phyloP scores from a whole-genome alignment of 2,329 filamentous ascomycete species.

The Aureobasidium zeae region DNA sequence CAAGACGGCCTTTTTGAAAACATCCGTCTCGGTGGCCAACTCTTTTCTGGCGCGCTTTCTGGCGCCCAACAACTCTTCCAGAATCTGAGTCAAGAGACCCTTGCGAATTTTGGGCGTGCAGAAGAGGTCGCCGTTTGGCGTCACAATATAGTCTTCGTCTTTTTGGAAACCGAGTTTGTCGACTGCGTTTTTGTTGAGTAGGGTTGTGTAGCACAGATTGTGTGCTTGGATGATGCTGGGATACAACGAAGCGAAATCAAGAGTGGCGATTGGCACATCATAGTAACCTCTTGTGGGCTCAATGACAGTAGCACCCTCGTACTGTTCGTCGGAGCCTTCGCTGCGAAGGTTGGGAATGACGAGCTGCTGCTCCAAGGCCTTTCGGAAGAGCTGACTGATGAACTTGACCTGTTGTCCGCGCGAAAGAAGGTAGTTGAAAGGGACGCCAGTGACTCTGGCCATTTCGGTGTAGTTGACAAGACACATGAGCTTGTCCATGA shows the following conservation, averaged over 20 bases:
- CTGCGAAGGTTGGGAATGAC: constrained; percentile 81
- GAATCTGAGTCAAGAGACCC: constrained; percentile 84
- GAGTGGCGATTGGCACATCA: constrained; percentile 85
- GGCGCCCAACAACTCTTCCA: constrained; percentile 84
- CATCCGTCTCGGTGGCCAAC: constrained; percentile 76
- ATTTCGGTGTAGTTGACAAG: constrained; percentile 99
- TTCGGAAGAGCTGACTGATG: constrained; percentile 92
- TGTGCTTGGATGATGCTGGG: constrained; percentile 98
- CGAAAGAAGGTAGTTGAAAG: constrained; percentile 87
- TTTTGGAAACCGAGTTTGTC: constrained; percentile 70
- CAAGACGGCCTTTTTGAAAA: constrained; percentile 94
- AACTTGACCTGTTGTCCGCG: constrained; percentile 97
- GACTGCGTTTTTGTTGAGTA: constrained; percentile 68
- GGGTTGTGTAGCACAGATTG: constrained; percentile 94
- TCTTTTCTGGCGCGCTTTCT: constrained; percentile 93
- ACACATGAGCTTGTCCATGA: constrained; percentile 97
- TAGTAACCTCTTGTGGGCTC: constrained; percentile 92
- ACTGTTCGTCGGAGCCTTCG: constrained; percentile 70
- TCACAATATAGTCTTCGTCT: constrained; percentile 93
- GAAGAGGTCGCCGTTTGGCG: constrained; percentile 89
- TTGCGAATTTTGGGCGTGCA: constrained; percentile 82
- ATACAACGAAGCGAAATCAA: constrained; percentile 98
- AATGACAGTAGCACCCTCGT: constrained; percentile 96
- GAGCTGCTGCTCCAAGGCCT: constrained; percentile 83
- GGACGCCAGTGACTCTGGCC: constrained; percentile 97